Conservation (phyloP, 768 basidiomycete species). For the Macrolepiota fuliginosa region DNA sequence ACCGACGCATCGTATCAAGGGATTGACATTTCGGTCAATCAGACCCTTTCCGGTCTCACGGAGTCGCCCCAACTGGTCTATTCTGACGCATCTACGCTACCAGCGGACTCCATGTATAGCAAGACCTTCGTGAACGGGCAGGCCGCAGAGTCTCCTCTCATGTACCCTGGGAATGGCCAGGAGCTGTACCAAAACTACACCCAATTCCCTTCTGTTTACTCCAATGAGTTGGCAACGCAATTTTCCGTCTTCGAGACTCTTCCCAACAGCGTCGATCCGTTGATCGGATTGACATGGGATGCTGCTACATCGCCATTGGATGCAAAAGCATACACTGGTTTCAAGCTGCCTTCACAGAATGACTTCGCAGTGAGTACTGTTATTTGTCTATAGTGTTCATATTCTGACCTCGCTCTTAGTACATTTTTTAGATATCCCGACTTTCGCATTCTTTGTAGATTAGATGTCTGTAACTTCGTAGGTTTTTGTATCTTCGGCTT, state of each 20-base stretch:
- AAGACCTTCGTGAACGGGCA: conserved; percentile 13
- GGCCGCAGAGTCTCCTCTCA: conserved; percentile 1
- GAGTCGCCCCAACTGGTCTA: conserved; percentile 29
- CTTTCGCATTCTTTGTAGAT: conserved; percentile 9
- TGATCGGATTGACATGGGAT: conserved; percentile 31
- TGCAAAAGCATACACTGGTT: conserved; percentile 26
- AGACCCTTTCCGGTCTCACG: conserved; percentile 26
- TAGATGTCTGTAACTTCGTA: conserved; percentile 2
- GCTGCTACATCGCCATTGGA: conserved; percentile 20
- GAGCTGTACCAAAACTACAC: conserved; percentile 17
- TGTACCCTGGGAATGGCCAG: conserved; percentile 5
- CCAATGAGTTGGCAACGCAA: conserved; percentile 29
- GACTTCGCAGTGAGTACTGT: conserved; percentile 26
- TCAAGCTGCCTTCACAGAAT: conserved; percentile 28
- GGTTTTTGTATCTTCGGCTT: conserved; percentile 5
- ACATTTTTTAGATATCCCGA: conserved; percentile 21
- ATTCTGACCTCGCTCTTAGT: conserved; percentile 17
- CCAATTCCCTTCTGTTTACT: conserved; percentile 27
- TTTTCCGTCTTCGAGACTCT: conserved; percentile 29
- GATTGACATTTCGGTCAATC: conserved; percentile 32
- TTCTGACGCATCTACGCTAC: conserved; percentile 16
- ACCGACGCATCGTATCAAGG: conserved; percentile 28
- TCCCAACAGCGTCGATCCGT: conserved; percentile 24
- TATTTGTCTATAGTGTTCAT: not conserved
- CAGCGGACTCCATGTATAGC: conserved; percentile 13